Evolutionary conservation across 164 flowering plant species (phyloP).

Genomic region (Malania oleifera): DNA sequence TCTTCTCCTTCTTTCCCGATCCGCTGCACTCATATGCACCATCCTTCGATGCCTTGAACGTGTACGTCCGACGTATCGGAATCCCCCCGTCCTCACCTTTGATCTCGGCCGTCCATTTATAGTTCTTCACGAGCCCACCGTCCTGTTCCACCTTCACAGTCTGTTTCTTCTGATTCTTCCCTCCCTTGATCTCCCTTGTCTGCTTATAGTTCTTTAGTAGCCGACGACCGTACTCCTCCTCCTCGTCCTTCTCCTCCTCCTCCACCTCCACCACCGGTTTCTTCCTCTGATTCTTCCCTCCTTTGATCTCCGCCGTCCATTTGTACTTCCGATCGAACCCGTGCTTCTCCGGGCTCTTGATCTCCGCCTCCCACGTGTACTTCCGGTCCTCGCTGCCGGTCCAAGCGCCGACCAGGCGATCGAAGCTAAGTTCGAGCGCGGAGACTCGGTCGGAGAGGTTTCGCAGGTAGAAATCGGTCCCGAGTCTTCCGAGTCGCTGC

Average conservation of each 20-base stretch:
- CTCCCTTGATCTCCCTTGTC: constrained; percentile 16
- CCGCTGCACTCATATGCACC: constrained; percentile 19
- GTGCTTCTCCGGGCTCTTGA: constrained; percentile 24
- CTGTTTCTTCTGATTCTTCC: not conserved
- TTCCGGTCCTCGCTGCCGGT: constrained; percentile 18
- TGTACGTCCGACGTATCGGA: constrained; percentile 40
- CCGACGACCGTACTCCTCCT: too few relatives aligned
- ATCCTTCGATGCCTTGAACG: constrained; percentile 43
- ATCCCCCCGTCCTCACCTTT: constrained; percentile 47
- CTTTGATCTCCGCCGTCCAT: constrained; percentile 65
- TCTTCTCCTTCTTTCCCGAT: constrained; percentile 23
- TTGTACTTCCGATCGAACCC: constrained; percentile 56
- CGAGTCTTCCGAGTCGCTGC: constrained; percentile 18
- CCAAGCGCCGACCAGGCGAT: constrained; percentile 18
- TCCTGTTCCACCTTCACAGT: not conserved
- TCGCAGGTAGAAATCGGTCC: constrained; percentile 30
- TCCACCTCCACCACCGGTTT: constrained; percentile 2
- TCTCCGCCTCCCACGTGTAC: constrained; percentile 37
- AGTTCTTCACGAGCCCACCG: constrained; percentile 12
- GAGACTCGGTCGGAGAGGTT: constrained; percentile 42
- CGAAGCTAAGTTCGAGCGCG: constrained; percentile 29
- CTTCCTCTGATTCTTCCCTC: constrained; percentile 10
- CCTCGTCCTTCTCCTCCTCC: not conserved
- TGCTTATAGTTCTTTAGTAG: constrained; percentile 20
- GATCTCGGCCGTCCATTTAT: constrained; percentile 46